phyloP scores from a whole-genome alignment of 2,329 filamentous ascomycete species.

The Botrytis pseudocinerea region DNA sequence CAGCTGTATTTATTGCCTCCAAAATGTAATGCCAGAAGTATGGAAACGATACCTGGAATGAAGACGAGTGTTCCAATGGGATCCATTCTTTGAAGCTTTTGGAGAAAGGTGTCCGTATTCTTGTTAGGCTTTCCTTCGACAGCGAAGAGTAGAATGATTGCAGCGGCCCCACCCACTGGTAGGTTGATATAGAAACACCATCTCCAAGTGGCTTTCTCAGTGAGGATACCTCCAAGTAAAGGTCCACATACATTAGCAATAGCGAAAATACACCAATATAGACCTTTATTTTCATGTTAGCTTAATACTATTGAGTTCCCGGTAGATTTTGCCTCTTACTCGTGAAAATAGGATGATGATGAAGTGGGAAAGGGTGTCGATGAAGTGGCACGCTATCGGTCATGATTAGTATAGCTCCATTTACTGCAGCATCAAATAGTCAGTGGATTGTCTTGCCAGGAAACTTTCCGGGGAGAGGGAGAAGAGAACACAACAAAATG shows the following conservation, averaged over 20 bases:
- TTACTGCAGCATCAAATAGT: background rate
- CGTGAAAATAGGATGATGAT: slow-evolving; percentile 23
- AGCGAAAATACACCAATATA: slow-evolving; percentile 50
- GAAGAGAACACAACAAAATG: background rate
- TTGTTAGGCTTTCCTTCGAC: background rate
- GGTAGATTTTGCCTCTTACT: background rate
- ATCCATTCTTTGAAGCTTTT: slow-evolving; percentile 35
- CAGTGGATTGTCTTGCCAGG: background rate
- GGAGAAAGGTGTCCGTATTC: slow-evolving; percentile 1
- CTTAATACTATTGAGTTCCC: background rate
- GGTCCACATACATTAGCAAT: slow-evolving; percentile 33
- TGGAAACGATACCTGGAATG: slow-evolving; percentile 38
- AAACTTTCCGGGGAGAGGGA: background rate
- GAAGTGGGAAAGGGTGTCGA: slow-evolving; percentile 19
- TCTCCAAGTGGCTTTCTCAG: slow-evolving; percentile 44
- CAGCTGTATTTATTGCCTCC: slow-evolving; percentile 40
- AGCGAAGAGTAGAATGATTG: slow-evolving; percentile 16
- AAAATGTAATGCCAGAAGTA: slow-evolving; percentile 42
- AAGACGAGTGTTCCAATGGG: slow-evolving; percentile 42
- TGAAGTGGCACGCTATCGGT: slow-evolving; percentile 25
- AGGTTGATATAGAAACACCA: slow-evolving; percentile 35
- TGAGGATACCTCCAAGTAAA: slow-evolving; percentile 40
- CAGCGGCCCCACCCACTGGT: slow-evolving; percentile 11
- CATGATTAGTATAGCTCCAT: slow-evolving; percentile 37
- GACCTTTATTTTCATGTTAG: background rate